These are phyloP conservation scores for Gymnopilus dilepis DNA, from an alignment of 768 basidiomycete species.

Conservation along the genomic window DNA sequence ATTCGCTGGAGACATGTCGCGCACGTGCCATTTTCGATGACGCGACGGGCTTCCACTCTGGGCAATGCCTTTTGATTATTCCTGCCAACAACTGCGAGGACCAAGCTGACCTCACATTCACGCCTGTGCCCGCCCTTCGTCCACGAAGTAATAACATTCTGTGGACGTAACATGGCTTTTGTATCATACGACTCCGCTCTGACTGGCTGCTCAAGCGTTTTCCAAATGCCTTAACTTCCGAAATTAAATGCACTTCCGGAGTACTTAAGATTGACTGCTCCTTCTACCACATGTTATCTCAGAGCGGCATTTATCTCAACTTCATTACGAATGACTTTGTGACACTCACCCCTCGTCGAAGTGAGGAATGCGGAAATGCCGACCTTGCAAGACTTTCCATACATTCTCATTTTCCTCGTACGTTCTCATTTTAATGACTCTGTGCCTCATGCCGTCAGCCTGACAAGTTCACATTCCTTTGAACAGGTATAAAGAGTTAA, in stretches of 20 bases:
- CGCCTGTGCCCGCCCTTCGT: neutral
- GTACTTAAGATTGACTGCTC: no score
- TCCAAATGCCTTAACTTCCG: no score
- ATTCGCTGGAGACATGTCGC: no score
- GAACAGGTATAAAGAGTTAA: conserved; percentile 61
- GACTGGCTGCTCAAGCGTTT: no score
- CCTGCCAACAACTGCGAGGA: conserved; percentile 4
- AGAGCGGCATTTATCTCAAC: conserved; percentile 5
- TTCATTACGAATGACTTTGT: conserved; percentile 30
- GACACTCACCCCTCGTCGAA: conserved; percentile 57
- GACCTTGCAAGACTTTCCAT: conserved; percentile 87
- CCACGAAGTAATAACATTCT: conserved; percentile 17
- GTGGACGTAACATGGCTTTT: conserved; percentile 18
- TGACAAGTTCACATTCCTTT: neutral
- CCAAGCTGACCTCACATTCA: conserved; percentile 14
- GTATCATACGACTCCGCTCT: no score
- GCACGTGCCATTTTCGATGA: neutral
- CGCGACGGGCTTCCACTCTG: no score
- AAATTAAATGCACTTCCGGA: no score
- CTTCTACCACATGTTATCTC: conserved; percentile 28
- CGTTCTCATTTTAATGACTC: conserved; percentile 35
- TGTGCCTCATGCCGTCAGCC: no score
- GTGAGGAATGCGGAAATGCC: conserved; percentile 69
- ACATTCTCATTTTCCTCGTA: conserved; percentile 80
- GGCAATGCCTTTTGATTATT: no score